Percentiles rank a stretch among this genome's conserved stretches.
These are phyloP conservation scores for Pavlovales sp. DNA, from an alignment of 208 protist species.

Conservation along the genomic window DNA sequence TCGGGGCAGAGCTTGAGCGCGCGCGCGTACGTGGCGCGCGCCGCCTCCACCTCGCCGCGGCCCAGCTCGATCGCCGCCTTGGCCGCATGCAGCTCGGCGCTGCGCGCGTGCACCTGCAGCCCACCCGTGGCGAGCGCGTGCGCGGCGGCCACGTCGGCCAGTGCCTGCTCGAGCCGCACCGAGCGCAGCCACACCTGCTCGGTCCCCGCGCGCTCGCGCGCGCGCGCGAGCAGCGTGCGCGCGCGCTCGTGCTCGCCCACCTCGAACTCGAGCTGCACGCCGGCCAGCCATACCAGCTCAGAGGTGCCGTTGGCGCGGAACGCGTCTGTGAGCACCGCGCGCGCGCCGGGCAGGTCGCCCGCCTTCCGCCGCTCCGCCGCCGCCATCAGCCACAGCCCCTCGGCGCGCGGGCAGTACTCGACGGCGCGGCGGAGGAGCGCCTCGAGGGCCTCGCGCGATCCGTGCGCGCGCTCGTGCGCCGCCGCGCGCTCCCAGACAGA, in stretches of 20 bases:
- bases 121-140: neutral
- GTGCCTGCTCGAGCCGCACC: conserved; percentile 71
- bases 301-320: conserved; percentile 69
- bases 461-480: conserved; percentile 70
- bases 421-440: conserved; percentile 68
- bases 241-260: conserved; percentile 70
- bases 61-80: conserved; percentile 34
- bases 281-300: conserved; percentile 84
- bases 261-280: conserved; percentile 80
- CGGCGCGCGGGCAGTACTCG: conserved; percentile 69
- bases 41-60: neutral
- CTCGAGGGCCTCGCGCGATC: conserved; percentile 63
- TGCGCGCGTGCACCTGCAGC: conserved; percentile 11
- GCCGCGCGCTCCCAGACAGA: conserved; percentile 72
- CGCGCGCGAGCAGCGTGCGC: conserved; percentile 60
- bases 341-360: conserved; percentile 61
- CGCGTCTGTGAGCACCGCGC: conserved; percentile 66
- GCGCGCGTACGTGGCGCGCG: conserved; percentile 30
- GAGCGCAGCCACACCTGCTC: conserved; percentile 79
- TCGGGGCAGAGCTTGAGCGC: conserved; percentile 65
- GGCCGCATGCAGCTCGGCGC: conserved; percentile 46
- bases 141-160: conserved; percentile 57
- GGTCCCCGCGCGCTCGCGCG: conserved; percentile 60
- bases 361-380: conserved; percentile 77
- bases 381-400: conserved; percentile 80